A percentile compares a stretch with the other conserved stretches of the same genome.
phyloP scores from a whole-genome alignment of 2,329 filamentous ascomycete species.

The Nigrospora osmanthi region DNA sequence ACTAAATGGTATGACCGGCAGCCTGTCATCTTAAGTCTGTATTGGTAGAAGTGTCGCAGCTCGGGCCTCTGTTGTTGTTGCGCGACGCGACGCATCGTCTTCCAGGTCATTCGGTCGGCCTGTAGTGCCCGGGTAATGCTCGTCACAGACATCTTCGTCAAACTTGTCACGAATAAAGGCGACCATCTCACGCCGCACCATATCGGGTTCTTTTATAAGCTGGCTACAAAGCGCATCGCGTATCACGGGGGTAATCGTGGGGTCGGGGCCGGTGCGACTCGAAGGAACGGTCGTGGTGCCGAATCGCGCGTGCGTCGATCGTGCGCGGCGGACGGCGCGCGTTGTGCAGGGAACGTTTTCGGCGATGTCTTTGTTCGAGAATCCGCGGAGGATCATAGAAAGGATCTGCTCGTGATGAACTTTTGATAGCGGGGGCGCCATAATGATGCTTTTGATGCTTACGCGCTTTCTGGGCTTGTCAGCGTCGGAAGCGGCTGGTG shows the following conservation, averaged over 20 bases:
- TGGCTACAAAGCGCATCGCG: not conserved
- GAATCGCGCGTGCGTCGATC: slow-evolving; percentile 1
- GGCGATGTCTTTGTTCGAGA: not conserved
- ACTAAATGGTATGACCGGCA: slow-evolving; percentile 3
- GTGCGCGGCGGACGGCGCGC: not conserved
- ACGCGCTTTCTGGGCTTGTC: too few species aligned
- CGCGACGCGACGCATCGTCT: slow-evolving; percentile 3
- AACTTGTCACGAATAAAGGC: slow-evolving; percentile 1
- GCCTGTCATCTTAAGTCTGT: slow-evolving; percentile 3
- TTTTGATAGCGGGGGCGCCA: not conserved
- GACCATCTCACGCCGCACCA: not conserved
- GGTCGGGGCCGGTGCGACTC: not conserved
- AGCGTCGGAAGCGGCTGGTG: not conserved
- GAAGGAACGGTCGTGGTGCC: not conserved
- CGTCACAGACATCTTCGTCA: slow-evolving; percentile 3
- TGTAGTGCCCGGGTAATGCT: slow-evolving; percentile 1
- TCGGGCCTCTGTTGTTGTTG: slow-evolving; percentile 3
- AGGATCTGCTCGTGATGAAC: not conserved
- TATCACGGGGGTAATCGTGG: not conserved
- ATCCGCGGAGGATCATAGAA: not conserved
- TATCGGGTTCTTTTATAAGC: slow-evolving; percentile 2
- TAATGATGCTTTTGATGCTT: not conserved
- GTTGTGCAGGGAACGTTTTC: not conserved
- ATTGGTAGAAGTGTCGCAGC: slow-evolving; percentile 4
- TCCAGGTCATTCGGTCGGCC: slow-evolving; percentile 1